These are phyloP conservation scores for Kurtzmaniella cleridarum DNA, from an alignment of 805 yeast species.

Conservation along the genomic window DNA sequence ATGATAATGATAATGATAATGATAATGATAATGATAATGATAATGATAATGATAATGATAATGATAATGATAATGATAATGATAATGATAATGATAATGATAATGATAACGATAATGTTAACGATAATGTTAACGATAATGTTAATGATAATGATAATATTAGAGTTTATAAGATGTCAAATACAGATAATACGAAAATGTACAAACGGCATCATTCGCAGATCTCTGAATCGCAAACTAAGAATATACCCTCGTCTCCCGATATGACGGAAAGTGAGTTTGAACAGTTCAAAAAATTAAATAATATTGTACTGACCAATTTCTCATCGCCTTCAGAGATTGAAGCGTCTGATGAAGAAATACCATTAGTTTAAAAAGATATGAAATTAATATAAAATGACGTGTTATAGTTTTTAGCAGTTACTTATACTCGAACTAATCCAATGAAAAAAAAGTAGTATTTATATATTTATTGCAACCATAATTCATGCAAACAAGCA, in stretches of 20 bases:
- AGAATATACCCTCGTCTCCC: conserved; percentile 13
- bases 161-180: too few species aligned
- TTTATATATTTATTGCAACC: too few species aligned
- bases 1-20: too few species aligned
- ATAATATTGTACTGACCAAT: background rate
- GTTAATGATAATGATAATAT: background rate
- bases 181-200: background rate
- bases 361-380: background rate
- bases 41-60: too few species aligned
- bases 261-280: conserved; percentile 9
- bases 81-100: background rate
- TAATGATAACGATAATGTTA: background rate
- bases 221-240: background rate
- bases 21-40: too few species aligned
- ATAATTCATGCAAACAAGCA: too few species aligned
- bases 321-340: conserved; percentile 12
- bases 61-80: too few species aligned
- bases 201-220: conserved; percentile 1
- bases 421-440: too few species aligned
- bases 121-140: background rate
- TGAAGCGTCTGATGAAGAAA: conserved; percentile 30
- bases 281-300: background rate
- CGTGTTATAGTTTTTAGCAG: too few species aligned
- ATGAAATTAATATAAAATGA: too few species aligned
- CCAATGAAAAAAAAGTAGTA: too few species aligned